Percentiles rank a stretch among this genome's conserved stretches.
These are phyloP conservation scores for Torrubiella hemipterigena DNA, from an alignment of 2,329 filamentous ascomycete genomes.

Conservation along the genomic window DNA sequence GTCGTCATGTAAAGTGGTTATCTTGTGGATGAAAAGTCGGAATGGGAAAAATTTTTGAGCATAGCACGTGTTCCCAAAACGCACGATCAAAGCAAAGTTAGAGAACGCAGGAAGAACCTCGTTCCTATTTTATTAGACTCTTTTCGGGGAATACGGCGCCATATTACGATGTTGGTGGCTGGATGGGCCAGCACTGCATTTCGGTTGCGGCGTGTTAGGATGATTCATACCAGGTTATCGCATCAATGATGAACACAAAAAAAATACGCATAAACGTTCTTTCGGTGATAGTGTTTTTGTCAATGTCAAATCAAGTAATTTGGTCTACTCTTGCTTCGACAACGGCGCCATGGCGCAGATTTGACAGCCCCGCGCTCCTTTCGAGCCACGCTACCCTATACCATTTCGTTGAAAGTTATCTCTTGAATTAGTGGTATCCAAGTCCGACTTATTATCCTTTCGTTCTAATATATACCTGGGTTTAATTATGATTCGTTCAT, in stretches of 20 bases:
- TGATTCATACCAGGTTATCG: slow-evolving; percentile 38
- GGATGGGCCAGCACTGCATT: slow-evolving; percentile 39
- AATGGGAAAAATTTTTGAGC: slow-evolving; percentile 2
- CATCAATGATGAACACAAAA: slow-evolving; percentile 30
- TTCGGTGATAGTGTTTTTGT: slow-evolving; percentile 12
- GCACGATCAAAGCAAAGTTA: slow-evolving; percentile 2
- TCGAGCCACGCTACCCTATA: no score
- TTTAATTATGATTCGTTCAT: no score
- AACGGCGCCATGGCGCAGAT: no score
- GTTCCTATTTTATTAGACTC: slow-evolving; percentile 4
- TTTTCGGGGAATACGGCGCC: slow-evolving; percentile 1
- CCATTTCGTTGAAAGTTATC: no score
- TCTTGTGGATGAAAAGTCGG: slow-evolving; percentile 5
- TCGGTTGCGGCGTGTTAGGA: slow-evolving; percentile 41
- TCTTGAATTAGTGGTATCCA: no score
- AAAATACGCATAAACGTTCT: slow-evolving; percentile 9
- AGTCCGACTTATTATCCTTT: no score
- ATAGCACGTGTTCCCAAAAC: no score
- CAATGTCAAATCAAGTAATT: neutral
- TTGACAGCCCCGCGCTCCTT: no score
- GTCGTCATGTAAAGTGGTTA: slow-evolving; percentile 85
- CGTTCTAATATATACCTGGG: no score
- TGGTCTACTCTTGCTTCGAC: no score
- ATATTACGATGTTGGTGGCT: slow-evolving; percentile 17
- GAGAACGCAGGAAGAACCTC: no score